Evolutionary conservation across 1,284 basidiomycete genomes (phyloP), one percentile per base, ranked within the genome.

Genomic region (Rhodotorula sp.): DNA sequence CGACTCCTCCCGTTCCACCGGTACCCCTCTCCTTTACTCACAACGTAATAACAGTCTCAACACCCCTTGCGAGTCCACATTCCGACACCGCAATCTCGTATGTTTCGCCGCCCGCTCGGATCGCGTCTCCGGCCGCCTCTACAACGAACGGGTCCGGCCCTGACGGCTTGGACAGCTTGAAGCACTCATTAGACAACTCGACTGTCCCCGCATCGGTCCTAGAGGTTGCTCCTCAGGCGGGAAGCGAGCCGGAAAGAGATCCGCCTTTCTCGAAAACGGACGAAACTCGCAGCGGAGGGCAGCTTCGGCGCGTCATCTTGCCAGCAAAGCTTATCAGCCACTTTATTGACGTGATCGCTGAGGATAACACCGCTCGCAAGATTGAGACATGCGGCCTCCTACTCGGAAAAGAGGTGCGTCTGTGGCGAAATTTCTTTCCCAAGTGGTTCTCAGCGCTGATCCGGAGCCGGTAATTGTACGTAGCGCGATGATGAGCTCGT

Each of bases 351-450:
- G 39, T 34, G n/a, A 21, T 92, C 65, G 87, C 88, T 10, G 79
- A 83, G 5, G 81, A 85, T 26, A 91, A 91, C 77, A 89, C 88
- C 1, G 80, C 82, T 34, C 81, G 82, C 68, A 86, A 87, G 71
- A 80, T 85, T 29, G 89, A 90, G 81, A 89, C 89, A 7, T 89
- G 88, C 75, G 89, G 87, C 8, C 73, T 90, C 57, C 79, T 90
- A 58, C 81, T 90, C 14, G 89, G 89, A 20, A 85, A 29, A 26
- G 39, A 69, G 23, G 70, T 75, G 39, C 21, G 71, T 49, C 29
- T 64, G 54, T 39, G 67, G 23, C 16, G 10, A n/a, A n/a, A 16
- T 26, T 16, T 56, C 26, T 10, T n/a, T 5, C 3, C 51, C 0
- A 10, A 2, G 39, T 43, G 39, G 10, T 43, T 43, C 39, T 43